A percentile compares a stretch with the other conserved stretches of the same genome.
These are phyloP conservation scores for Botrytis sinoallii DNA, from an alignment of 2,329 filamentous ascomycete genomes.

Conservation along the genomic window DNA sequence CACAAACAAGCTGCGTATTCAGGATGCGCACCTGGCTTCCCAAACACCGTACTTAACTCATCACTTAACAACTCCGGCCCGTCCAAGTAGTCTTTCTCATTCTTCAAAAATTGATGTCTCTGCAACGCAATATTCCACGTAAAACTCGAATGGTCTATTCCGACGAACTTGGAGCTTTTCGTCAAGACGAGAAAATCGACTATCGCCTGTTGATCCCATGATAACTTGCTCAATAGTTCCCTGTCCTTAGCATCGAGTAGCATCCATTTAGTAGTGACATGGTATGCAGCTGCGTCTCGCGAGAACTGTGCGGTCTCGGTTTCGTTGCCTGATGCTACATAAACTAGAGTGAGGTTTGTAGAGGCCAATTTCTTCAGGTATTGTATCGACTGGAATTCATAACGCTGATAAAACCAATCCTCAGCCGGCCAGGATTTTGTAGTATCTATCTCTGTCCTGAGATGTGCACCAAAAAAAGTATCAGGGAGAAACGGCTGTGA, in stretches of 20 bases:
- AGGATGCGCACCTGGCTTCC: conserved; percentile 22
- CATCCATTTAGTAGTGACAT: conserved; percentile 43
- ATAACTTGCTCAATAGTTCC: conserved; percentile 38
- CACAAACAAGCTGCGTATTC: conserved; percentile 32
- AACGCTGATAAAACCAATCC: conserved; percentile 25
- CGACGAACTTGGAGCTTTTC: conserved; percentile 43
- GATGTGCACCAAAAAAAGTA: conserved; percentile 30
- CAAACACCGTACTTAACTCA: conserved; percentile 33
- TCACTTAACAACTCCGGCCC: conserved; percentile 30
- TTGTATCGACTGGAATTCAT: conserved; percentile 37
- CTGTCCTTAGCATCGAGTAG: conserved; percentile 41
- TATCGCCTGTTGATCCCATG: conserved; percentile 47
- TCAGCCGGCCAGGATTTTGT: conserved; percentile 24
- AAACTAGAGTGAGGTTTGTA: conserved; percentile 38
- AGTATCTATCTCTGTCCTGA: conserved; percentile 33
- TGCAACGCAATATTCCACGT: conserved; percentile 45
- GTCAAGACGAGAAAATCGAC: conserved; percentile 50
- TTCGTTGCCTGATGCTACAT: conserved; percentile 44
- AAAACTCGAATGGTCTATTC: conserved; percentile 45
- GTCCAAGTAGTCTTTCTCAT: conserved; percentile 23
- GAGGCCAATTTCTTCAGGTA: conserved; percentile 39
- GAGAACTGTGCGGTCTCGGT: conserved; percentile 40
- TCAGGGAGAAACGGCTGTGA: conserved; percentile 18
- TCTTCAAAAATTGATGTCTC: conserved; percentile 26
- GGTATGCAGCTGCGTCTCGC: conserved; percentile 37